Percentiles rank a stretch among this genome's conserved stretches.
These are phyloP conservation scores for Tylopilus vinaceipallidus DNA, from an alignment of 768 basidiomycete genomes.

Conservation along the genomic window DNA sequence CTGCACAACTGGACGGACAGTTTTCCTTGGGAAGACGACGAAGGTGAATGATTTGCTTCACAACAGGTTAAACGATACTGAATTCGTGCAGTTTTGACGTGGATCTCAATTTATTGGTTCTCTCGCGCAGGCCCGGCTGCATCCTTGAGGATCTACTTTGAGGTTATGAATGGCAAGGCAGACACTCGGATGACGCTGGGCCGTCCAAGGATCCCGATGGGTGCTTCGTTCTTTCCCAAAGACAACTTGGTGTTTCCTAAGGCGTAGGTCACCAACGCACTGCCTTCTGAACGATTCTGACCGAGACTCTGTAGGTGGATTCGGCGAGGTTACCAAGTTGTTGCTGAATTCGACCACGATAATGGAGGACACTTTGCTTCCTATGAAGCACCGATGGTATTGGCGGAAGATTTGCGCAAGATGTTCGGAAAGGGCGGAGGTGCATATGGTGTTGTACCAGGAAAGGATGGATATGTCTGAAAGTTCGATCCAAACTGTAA, in stretches of 20 bases:
- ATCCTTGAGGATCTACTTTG: conserved; percentile 58
- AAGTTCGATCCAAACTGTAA: too few species aligned
- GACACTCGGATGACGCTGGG: fast-evolving
- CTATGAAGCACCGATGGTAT: too few species aligned
- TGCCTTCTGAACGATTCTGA: neutral
- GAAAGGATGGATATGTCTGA: too few species aligned
- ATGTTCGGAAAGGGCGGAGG: too few species aligned
- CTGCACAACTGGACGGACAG: conserved; percentile 46
- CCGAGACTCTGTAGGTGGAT: conserved; percentile 39
- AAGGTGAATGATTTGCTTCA: conserved; percentile 34
- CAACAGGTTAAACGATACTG: neutral
- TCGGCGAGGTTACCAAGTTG: conserved; percentile 13
- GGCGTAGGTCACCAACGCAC: conserved; percentile 33
- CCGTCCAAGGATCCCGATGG: conserved; percentile 39
- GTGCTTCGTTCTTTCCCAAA: conserved; percentile 51
- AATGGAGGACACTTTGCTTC: too few species aligned
- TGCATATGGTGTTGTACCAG: too few species aligned
- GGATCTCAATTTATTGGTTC: conserved; percentile 60
- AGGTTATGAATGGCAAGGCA: conserved; percentile 22
- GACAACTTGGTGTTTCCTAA: conserved; percentile 38
- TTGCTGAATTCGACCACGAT: too few species aligned
- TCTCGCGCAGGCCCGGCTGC: conserved; percentile 58
- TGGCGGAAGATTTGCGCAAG: too few species aligned
- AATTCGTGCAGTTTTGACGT: conserved; percentile 47
- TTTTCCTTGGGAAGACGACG: conserved; percentile 58